Conservation (phyloP, 768 basidiomycete species). For the Dioszegia crocea region DNA sequence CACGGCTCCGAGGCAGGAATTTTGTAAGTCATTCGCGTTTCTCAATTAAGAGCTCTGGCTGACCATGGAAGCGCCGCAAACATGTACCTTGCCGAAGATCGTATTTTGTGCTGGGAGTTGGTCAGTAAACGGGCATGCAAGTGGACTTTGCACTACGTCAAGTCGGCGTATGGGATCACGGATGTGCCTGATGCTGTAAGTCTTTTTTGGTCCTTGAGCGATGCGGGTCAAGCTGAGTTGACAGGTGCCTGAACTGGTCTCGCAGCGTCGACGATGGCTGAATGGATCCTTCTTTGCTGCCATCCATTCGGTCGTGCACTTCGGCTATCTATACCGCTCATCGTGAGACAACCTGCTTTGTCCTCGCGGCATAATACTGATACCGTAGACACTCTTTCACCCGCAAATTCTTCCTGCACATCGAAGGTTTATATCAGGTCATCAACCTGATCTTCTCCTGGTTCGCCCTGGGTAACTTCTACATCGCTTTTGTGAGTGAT, state of each 20-base stretch:
- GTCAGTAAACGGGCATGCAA: conserved; percentile 86
- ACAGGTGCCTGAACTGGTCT: conserved; percentile 84
- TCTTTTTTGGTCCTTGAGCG: conserved; percentile 1
- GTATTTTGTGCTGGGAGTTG: conserved; percentile 91
- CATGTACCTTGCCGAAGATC: conserved; percentile 74
- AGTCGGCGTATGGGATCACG: conserved; percentile 84
- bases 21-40: conserved; percentile 39
- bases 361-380: conserved; percentile 15
- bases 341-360: conserved; percentile 56
- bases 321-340: conserved; percentile 90
- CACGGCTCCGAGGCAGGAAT: conserved; percentile 50
- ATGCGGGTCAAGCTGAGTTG: conserved; percentile 11
- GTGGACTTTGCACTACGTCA: conserved; percentile 95
- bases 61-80: conserved; percentile 34
- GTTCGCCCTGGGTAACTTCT: conserved; percentile 86
- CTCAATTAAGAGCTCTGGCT: too few species aligned
- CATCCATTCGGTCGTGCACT: conserved; percentile 84
- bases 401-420: conserved; percentile 89
- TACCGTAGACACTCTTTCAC: conserved; percentile 59
- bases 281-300: conserved; percentile 98
- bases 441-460: conserved; percentile 91
- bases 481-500: conserved; percentile 67
- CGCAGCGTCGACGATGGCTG: conserved; percentile 89
- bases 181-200: conserved; percentile 85
- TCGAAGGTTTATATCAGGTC: conserved; percentile 85